Conservation (phyloP, 306 rosid species). For the Cicer yamashitae region DNA sequence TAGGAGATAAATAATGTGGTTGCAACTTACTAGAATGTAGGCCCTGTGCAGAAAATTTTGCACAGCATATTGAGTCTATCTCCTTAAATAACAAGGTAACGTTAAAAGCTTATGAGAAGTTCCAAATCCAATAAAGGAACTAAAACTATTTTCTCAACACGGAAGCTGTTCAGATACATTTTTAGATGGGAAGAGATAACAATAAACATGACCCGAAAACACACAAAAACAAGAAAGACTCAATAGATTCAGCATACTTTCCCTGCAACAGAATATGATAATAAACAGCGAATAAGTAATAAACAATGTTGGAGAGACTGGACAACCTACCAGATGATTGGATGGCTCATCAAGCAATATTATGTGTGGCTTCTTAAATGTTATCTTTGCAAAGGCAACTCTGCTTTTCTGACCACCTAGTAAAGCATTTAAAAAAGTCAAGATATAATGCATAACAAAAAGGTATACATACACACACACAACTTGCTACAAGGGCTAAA, state of each 20-base stretch:
- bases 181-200: slow-evolving; percentile 13
- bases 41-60: background rate
- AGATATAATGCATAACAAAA: slow-evolving; percentile 26
- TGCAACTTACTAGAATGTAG: background rate
- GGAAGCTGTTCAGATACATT: background rate
- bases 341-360: slow-evolving; percentile 98
- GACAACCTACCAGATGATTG: slow-evolving; percentile 82
- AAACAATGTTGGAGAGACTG: slow-evolving; percentile 33
- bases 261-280: slow-evolving; percentile 29
- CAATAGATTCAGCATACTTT: slow-evolving; percentile 2
- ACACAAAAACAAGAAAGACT: slow-evolving; percentile 5
- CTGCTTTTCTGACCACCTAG: slow-evolving; percentile 99
- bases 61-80: slow-evolving; percentile 12
- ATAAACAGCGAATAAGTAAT: slow-evolving; percentile 25
- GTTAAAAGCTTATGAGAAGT: slow-evolving; percentile 21
- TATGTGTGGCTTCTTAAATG: slow-evolving; percentile 98
- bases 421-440: slow-evolving; percentile 40
- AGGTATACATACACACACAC: background rate
- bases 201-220: background rate
- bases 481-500: slow-evolving; percentile 1
- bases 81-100: slow-evolving; percentile 1
- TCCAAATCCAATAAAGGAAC: background rate
- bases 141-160: slow-evolving; percentile 3
- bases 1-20: background rate
- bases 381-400: slow-evolving; percentile 97